Conservation (phyloP, 2,329 filamentous ascomycete species). For the Ophiobolus disseminans region DNA sequence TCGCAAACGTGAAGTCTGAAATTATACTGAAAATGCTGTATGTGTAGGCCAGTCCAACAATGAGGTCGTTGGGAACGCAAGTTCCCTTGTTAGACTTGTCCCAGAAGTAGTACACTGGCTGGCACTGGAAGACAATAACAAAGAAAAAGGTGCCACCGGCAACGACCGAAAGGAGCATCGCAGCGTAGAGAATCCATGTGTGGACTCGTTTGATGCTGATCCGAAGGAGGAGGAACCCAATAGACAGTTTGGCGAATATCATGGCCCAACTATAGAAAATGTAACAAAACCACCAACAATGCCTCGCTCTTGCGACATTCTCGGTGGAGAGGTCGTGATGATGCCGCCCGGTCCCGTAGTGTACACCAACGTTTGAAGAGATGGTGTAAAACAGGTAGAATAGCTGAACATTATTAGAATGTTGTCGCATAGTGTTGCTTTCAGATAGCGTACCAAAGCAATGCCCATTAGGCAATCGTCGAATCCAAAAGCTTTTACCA, state of each 20-base stretch:
- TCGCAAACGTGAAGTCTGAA: conserved; percentile 58
- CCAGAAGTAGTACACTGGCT: conserved; percentile 60
- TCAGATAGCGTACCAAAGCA: conserved; percentile 29
- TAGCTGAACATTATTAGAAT: conserved; percentile 20
- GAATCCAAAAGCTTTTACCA: conserved; percentile 46
- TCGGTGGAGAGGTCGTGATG: conserved; percentile 28
- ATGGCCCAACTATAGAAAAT: conserved; percentile 41
- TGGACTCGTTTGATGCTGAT: conserved; percentile 40
- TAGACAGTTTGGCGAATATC: conserved; percentile 45
- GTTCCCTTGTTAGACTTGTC: conserved; percentile 48
- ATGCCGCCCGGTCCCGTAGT: conserved; percentile 42
- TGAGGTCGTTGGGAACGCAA: conserved; percentile 52
- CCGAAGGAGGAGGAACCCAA: conserved; percentile 42
- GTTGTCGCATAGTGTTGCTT: neutral
- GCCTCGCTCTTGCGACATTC: conserved; percentile 30
- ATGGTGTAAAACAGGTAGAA: conserved; percentile 33
- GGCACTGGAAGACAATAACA: conserved; percentile 60
- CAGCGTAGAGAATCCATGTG: conserved; percentile 47
- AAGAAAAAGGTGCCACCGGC: conserved; percentile 54
- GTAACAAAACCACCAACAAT: conserved; percentile 45
- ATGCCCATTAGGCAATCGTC: conserved; percentile 47
- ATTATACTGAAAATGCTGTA: conserved; percentile 57
- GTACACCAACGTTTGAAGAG: conserved; percentile 37
- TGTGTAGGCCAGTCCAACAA: conserved; percentile 53
- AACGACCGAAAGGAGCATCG: conserved; percentile 45